Evolutionary conservation across 78 protist species (phyloP), one percentile per base, ranked within the genome.

Genomic region (Speleostelium caveatum): DNA sequence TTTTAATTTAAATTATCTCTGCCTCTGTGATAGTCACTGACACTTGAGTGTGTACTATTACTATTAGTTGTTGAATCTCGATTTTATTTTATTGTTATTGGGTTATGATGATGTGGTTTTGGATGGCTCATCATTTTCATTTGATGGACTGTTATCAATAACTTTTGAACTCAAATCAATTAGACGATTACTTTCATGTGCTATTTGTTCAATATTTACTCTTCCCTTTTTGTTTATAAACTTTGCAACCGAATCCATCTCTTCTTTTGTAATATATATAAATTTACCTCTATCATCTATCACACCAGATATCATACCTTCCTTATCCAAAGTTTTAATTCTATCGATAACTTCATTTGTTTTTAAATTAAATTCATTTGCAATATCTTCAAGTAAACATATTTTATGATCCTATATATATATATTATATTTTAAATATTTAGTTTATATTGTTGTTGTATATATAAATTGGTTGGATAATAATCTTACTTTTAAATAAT

Each of bases 241-340:
- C 32, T 74, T 73, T 8, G 93, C 94, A 10, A 94, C 94, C 5
- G 75, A 61, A 63, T 94, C 66, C 92, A 93, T 45, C 65, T 96
- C 97, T 3, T 85, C 94, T 63, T 39, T 45, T 16, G 95, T 85
- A 19, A 96, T 42, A 73, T 79, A 85, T 58, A 96, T 94, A 10
- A 78, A 96, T 72, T 94, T 96, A 24, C 97, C 97, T 22, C 97
- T 71, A 53, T 96, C 97, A 65, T 96, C 97, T 28, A 90, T 38
- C 24, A 96, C 89, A 38, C 97, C 97, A 0, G 94, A 75, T n/a
- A 96, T 33, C 28, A 74, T 19, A 12, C 97, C 96, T 53, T 74
- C 55, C 35, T 56, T 36, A 73, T 94, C 96, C 28, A 96, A 77
- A 12, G 66, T 55, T 24, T 68, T 79, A n/a, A 94, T 68, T 30